phyloP scores from a whole-genome alignment of 2,329 filamentous ascomycete genomes.

The Cladosporium sp. region DNA sequence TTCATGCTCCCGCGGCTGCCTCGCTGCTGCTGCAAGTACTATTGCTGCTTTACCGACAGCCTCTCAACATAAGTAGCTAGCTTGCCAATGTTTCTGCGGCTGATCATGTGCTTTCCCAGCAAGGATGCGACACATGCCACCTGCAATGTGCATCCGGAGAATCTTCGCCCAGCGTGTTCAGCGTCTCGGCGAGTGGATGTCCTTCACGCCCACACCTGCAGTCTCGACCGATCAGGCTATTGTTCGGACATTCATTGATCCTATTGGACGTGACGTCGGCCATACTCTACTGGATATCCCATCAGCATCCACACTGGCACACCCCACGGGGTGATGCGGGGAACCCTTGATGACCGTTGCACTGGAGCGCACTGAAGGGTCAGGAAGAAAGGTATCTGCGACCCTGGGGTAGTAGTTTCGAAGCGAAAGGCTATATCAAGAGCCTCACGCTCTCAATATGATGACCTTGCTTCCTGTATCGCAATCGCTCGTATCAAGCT shows the following conservation, averaged over 20 bases:
- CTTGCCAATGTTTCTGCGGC: slow-evolving; percentile 4
- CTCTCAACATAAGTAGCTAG: neutral
- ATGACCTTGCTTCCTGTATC: neutral
- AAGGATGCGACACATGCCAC: neutral
- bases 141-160: neutral
- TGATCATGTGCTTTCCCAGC: slow-evolving; percentile 1
- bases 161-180: slow-evolving; percentile 9
- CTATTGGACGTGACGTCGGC: neutral
- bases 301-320: neutral
- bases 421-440: slow-evolving; percentile 7
- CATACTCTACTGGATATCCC: neutral
- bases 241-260: neutral
- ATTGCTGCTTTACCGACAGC: slow-evolving; percentile 4
- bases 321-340: slow-evolving; percentile 12
- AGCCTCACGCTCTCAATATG: neutral
- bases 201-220: slow-evolving; percentile 2
- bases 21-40: neutral
- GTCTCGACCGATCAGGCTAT: slow-evolving; percentile 1
- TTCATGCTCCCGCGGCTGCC: neutral
- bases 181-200: slow-evolving; percentile 8
- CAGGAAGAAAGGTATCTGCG: slow-evolving; percentile 13
- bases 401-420: neutral
- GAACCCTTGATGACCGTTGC: neutral
- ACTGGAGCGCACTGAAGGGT: neutral
- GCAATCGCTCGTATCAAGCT: slow-evolving; percentile 3